Evolutionary conservation across 139 green algal genomes (phyloP).

Genomic region (Volvox reticuliferus): DNA sequence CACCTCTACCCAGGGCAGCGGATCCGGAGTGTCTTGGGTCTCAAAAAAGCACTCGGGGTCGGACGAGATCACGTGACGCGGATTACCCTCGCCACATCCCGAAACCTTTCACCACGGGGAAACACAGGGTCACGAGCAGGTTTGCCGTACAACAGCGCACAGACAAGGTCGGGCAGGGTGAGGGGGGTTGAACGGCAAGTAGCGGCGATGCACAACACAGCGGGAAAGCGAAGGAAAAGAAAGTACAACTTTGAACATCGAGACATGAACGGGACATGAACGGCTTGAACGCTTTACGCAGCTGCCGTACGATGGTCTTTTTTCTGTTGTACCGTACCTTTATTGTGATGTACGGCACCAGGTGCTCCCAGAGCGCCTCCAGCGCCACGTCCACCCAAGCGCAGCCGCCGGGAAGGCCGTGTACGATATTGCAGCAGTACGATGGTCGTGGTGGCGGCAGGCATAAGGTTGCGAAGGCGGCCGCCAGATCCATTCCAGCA

Average conservation of each 20-base stretch:
- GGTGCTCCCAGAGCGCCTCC: conserved; percentile 48
- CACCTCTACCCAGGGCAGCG: conserved; percentile 36
- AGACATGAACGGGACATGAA: neutral
- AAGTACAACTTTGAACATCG: too few species aligned
- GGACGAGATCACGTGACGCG: conserved; percentile 23
- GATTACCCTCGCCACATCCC: conserved; percentile 49
- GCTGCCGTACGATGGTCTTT: too few species aligned
- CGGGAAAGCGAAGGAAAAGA: too few species aligned
- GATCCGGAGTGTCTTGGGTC: conserved; percentile 32
- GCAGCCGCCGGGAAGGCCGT: conserved; percentile 51
- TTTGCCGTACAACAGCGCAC: too few species aligned
- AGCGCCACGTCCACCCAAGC: conserved; percentile 44
- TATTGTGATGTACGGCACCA: conserved; percentile 24
- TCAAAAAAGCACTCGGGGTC: conserved; percentile 55
- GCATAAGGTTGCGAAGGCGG: neutral
- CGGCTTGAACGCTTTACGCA: too few species aligned
- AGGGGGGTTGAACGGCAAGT: too few species aligned
- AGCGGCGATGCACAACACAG: too few species aligned
- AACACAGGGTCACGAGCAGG: too few species aligned
- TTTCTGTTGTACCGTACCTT: neutral
- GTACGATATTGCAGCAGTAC: conserved; percentile 50
- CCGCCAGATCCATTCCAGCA: neutral
- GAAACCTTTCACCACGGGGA: conserved; percentile 22
- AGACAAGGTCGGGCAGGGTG: too few species aligned
- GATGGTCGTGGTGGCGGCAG: conserved; percentile 33